These are phyloP conservation scores for Bromus sterilis DNA, from an alignment of 176 grass and related monocot genomes.

Conservation along the genomic window DNA sequence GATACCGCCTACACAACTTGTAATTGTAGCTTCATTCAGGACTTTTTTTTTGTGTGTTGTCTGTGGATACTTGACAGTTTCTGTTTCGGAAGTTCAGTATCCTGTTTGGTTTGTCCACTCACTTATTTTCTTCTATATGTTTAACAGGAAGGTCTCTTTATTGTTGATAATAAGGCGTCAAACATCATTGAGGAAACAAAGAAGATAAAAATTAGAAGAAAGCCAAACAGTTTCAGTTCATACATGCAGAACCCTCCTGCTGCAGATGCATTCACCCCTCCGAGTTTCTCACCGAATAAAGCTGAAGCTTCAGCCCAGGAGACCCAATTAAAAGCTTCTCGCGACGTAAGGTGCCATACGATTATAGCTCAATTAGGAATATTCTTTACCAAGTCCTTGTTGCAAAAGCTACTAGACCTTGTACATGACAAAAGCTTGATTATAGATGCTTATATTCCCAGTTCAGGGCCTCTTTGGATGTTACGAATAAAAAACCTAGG, in stretches of 20 bases:
- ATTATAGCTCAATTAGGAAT: constrained; percentile 25
- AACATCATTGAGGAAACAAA: constrained; percentile 59
- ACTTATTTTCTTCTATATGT: background rate
- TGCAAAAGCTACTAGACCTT: background rate
- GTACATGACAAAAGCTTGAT: background rate
- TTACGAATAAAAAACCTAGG: background rate
- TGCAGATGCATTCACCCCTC: background rate
- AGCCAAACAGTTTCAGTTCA: constrained; percentile 10
- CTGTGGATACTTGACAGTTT: background rate
- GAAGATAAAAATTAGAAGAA: constrained; percentile 65
- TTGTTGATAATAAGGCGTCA: constrained; percentile 47
- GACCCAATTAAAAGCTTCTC: constrained; percentile 55
- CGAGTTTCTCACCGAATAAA: constrained; percentile 9
- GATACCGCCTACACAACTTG: background rate
- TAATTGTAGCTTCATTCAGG: background rate
- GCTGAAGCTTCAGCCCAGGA: constrained; percentile 10
- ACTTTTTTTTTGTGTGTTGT: background rate
- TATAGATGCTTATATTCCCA: background rate
- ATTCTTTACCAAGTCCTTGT: background rate
- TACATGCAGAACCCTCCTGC: constrained; percentile 4
- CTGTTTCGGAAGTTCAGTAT: background rate
- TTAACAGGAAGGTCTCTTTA: constrained; percentile 43
- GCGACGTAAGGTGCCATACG: constrained; percentile 65
- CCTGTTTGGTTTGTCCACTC: background rate
- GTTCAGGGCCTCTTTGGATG: background rate